These are phyloP conservation scores for Pholiota molesta DNA, from an alignment of 768 basidiomycete genomes.

Conservation along the genomic window DNA sequence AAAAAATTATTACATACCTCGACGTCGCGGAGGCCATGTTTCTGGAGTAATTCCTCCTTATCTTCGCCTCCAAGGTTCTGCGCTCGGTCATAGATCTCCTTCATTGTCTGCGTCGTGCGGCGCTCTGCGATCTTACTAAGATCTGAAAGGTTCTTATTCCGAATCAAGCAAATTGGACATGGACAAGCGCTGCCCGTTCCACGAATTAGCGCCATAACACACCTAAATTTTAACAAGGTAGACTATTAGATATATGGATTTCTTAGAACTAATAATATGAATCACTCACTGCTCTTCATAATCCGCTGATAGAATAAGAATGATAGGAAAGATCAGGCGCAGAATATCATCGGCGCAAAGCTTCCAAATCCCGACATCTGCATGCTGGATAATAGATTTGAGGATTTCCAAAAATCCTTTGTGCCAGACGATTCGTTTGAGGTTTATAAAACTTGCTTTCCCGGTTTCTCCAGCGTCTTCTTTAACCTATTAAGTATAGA, in stretches of 20 bases:
- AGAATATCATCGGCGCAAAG: not conserved
- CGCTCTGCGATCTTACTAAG: not conserved
- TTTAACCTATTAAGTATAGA: too few relatives aligned
- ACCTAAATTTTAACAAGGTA: too few relatives aligned
- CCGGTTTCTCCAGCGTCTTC: not conserved
- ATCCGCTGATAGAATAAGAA: not conserved
- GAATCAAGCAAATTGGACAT: not conserved
- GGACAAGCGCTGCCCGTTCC: not conserved
- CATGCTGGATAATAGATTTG: not conserved
- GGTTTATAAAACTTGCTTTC: not conserved
- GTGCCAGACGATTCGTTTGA: not conserved
- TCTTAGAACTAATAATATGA: too few relatives aligned
- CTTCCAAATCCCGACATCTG: not conserved
- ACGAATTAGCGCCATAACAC: not conserved
- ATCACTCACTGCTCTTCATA: not conserved
- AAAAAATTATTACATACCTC: not conserved
- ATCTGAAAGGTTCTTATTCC: not conserved
- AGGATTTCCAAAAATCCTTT: not conserved
- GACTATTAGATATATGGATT: too few relatives aligned
- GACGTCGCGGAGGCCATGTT: not conserved
- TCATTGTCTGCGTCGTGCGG: not conserved
- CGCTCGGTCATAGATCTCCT: not conserved
- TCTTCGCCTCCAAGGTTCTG: not conserved
- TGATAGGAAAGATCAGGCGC: not conserved
- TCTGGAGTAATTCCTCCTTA: not conserved